Evolutionary conservation across 2,329 filamentous ascomycete genomes (phyloP).

Genomic region (Purpureocillium lavendulum): DNA sequence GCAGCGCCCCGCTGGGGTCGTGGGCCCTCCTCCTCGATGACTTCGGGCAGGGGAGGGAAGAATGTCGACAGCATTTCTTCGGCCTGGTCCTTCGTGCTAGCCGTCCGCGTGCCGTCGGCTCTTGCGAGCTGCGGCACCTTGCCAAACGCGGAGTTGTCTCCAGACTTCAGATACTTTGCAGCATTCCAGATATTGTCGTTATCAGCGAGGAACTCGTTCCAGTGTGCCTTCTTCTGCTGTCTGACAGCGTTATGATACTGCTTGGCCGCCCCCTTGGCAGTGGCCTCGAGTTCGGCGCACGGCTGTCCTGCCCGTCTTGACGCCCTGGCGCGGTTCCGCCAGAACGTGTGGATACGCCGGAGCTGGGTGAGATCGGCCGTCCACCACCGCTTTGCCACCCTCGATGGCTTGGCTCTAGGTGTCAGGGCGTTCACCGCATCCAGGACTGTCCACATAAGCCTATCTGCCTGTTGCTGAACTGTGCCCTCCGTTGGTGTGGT

Average conservation of each 20-base stretch:
- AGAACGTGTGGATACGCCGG: constrained; percentile 16
- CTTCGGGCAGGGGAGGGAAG: constrained; percentile 11
- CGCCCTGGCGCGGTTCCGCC: constrained; percentile 16
- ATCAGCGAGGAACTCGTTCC: constrained; percentile 2
- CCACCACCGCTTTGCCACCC: constrained; percentile 21
- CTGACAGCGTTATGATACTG: constrained; percentile 17
- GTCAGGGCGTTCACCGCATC: constrained; percentile 9
- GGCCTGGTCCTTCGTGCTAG: constrained; percentile 8
- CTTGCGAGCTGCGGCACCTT: not conserved
- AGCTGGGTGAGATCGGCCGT: constrained; percentile 18
- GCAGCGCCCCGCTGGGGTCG: constrained; percentile 7
- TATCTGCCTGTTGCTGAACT: constrained; percentile 6
- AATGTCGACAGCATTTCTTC: constrained; percentile 12
- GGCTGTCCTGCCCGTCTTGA: constrained; percentile 7
- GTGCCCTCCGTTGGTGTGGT: constrained; percentile 1
- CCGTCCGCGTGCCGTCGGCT: constrained; percentile 1
- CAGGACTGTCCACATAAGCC: constrained; percentile 3
- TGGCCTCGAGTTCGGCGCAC: constrained; percentile 10
- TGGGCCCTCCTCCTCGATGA: constrained; percentile 12
- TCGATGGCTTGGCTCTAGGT: constrained; percentile 14
- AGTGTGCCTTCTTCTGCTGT: constrained; percentile 8
- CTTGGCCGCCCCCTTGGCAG: constrained; percentile 11
- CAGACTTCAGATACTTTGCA: constrained; percentile 1
- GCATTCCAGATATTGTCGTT: constrained; percentile 2
- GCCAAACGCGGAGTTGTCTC: not conserved